A percentile compares a stretch with the other conserved stretches of the same genome.
Evolutionary conservation across 768 basidiomycete genomes (phyloP).

Genomic region (Holtermanniella nyarrowii): DNA sequence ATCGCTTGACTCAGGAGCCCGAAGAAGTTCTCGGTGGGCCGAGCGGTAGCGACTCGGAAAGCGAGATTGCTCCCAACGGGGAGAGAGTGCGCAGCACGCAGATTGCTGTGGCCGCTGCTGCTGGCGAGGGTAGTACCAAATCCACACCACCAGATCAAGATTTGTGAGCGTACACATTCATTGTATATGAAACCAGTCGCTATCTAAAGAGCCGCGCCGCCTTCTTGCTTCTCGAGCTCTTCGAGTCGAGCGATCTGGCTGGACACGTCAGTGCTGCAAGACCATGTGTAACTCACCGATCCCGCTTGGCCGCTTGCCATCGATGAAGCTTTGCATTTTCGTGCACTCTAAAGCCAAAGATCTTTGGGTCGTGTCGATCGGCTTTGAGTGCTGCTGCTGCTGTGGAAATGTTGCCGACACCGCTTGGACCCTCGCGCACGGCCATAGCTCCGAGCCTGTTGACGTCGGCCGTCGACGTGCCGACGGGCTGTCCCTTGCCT

Average conservation of each 20-base stretch:
- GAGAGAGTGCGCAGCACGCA: slow-evolving; percentile 10
- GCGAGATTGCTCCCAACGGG: slow-evolving; percentile 8
- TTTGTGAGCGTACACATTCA: background rate
- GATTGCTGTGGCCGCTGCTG: slow-evolving; percentile 5
- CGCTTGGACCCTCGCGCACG: slow-evolving; percentile 31
- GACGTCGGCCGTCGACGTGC: slow-evolving; percentile 12
- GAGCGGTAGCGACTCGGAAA: background rate
- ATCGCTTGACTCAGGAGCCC: background rate
- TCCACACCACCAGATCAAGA: slow-evolving; percentile 21
- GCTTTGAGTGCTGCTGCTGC: slow-evolving; percentile 75
- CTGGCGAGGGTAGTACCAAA: background rate
- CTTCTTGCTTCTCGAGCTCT: slow-evolving; percentile 38
- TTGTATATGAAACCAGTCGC: background rate
- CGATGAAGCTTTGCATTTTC: slow-evolving; percentile 86
- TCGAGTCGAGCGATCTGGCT: slow-evolving; percentile 47
- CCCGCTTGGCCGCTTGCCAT: slow-evolving; percentile 90
- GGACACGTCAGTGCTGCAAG: background rate
- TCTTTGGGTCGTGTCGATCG: slow-evolving; percentile 81
- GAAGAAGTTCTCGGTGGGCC: no score
- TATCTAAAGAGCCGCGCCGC: slow-evolving; percentile 8
- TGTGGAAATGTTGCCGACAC: slow-evolving; percentile 64
- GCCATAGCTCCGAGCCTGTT: slow-evolving; percentile 5
- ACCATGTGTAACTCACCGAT: slow-evolving; percentile 51
- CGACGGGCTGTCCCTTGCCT: slow-evolving; percentile 50
- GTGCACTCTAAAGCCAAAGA: slow-evolving; percentile 93